Base-by-base conservation (phyloP, 495 filamentous ascomycete species). In the Penicillium antarcticum region DNA sequence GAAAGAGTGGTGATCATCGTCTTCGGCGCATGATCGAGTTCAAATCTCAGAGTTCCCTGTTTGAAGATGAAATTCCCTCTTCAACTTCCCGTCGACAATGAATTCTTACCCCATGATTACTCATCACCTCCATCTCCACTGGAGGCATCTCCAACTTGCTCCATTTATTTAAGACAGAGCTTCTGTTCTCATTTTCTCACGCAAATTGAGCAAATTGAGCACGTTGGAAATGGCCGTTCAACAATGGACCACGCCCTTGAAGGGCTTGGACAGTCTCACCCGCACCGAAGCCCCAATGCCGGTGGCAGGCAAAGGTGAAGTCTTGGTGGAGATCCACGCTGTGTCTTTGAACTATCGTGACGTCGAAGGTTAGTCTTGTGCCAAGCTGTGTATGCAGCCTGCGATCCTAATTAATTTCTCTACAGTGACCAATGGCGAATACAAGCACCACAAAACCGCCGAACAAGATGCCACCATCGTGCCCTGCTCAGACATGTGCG, bases 401-500 rank as follows among this genome's bases (percentile, higher is more conserved):
- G 24, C n/a, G 14, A 44, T 29, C 6, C 39, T 35, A 26, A 42
- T 12, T 2, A 42, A 41, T 2, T 12, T 2, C 16, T 31, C 7
- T 6, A 7, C 12, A 81, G 81, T 83, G 1, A 68, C 66, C 46
- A 80, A 75, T 55, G 80, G 80, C 47, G 67, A 80, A 44, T 84
- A 83, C 62, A 78, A 62, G 50, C 79, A 86, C 60, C 74, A 82
- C 60, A 70, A 70, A 35, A 62, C 66, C 21, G 63, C 70, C 45
- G 58, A 66, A 10, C 56, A 72, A 14, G 56, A 67, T 8, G 49
- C 77, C 16, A 76, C 75, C 32, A 74, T 91, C 17, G 81, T 92
- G 4, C 80, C 87, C 3, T 81, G 68, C 45, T 91, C 87, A 2
- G 89, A 92, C 60, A 89, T 87, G 63, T 83, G 88, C 19, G 89